phyloP scores from a whole-genome alignment of 2,329 filamentous ascomycete species.

The Aureobasidium uvarum region DNA sequence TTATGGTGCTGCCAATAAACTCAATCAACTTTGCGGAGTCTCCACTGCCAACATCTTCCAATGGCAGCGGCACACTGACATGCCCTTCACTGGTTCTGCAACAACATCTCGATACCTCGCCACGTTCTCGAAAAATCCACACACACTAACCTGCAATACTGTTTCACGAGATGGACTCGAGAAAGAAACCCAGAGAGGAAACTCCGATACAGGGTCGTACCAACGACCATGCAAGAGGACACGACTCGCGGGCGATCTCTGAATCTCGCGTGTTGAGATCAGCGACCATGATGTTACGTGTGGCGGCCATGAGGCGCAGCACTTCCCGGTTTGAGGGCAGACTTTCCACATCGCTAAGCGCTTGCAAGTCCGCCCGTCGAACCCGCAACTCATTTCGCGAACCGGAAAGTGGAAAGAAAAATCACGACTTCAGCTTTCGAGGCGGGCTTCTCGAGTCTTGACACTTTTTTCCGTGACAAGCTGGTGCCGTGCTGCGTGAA shows the following conservation, averaged over 20 bases:
- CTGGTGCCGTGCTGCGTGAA: neutral
- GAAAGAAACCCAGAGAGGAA: neutral
- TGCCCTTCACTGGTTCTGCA: neutral
- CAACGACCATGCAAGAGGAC: slow-evolving; percentile 1
- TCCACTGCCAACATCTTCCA: neutral
- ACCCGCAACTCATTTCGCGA: slow-evolving; percentile 17
- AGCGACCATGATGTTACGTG: slow-evolving; percentile 12
- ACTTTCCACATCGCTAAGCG: slow-evolving; percentile 11
- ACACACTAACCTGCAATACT: neutral
- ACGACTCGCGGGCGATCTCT: slow-evolving; percentile 14
- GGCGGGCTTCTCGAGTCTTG: neutral
- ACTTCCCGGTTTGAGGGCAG: slow-evolving; percentile 1
- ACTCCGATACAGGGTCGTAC: slow-evolving; percentile 9
- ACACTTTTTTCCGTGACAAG: neutral
- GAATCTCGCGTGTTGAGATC: slow-evolving; percentile 6
- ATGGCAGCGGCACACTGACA: neutral
- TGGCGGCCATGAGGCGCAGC: slow-evolving; percentile 21
- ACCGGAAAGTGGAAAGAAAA: neutral
- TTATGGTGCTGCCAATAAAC: neutral
- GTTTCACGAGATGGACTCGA: slow-evolving; percentile 10
- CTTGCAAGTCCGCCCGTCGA: slow-evolving; percentile 8
- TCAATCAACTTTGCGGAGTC: slow-evolving; percentile 3
- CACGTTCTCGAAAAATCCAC: neutral
- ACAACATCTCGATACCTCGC: neutral
- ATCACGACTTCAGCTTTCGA: slow-evolving; percentile 11